Percentiles rank a stretch among this genome's conserved stretches.
phyloP scores from a whole-genome alignment of 352 stramenopile genomes.

The Phytopythium oedochilum region DNA sequence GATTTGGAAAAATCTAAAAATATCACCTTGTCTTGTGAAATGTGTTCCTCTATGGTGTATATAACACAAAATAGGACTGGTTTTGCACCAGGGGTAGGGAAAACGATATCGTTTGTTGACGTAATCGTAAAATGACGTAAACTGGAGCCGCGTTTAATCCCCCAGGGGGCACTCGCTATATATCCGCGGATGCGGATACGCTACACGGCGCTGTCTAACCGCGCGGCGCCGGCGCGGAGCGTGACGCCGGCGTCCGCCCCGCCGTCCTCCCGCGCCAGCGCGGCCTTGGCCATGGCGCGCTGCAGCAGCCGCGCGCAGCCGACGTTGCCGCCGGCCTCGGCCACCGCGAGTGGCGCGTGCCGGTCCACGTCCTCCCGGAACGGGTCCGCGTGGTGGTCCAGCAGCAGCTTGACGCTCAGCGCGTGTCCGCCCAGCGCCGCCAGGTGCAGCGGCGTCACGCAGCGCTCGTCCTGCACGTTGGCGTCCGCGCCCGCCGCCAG shows the following conservation, averaged over 20 bases:
- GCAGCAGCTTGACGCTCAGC: slow-evolving; percentile 74
- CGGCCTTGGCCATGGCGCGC: slow-evolving; percentile 71
- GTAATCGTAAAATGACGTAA: no score
- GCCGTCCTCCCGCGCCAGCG: slow-evolving; percentile 31
- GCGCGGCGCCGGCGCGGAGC: slow-evolving; percentile 46
- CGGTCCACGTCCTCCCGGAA: slow-evolving; percentile 80
- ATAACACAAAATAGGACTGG: no score
- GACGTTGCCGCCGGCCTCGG: slow-evolving; percentile 73
- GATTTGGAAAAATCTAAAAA: no score
- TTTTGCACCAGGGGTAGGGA: no score
- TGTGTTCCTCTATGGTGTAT: no score
- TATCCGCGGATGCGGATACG: no score
- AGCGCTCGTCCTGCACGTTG: slow-evolving; percentile 68
- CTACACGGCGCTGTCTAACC: slow-evolving; percentile 73
- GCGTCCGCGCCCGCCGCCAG: slow-evolving; percentile 52
- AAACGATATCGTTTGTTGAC: no score
- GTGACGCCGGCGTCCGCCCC: slow-evolving; percentile 39
- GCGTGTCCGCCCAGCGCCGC: slow-evolving; percentile 66
- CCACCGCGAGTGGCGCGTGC: slow-evolving; percentile 57
- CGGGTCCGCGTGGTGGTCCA: slow-evolving; percentile 75
- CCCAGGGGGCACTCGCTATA: no score
- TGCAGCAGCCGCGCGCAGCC: slow-evolving; percentile 69
- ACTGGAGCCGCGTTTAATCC: no score
- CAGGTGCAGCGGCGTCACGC: slow-evolving; percentile 72
- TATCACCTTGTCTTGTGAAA: no score